phyloP scores from a whole-genome alignment of 768 basidiomycete species.

The Dioszegia aurantiaca region DNA sequence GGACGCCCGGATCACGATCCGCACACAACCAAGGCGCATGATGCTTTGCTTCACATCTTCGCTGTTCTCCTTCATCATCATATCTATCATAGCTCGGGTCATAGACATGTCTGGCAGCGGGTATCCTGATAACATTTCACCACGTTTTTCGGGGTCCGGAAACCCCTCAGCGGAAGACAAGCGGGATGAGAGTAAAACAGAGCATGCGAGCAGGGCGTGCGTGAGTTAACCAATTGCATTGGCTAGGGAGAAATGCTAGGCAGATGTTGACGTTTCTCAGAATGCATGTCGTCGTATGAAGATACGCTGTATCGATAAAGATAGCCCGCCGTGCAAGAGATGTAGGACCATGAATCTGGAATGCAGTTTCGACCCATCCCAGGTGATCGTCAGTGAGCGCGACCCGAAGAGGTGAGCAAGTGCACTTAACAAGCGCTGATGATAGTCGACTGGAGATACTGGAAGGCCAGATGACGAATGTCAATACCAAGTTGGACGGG shows the following conservation, averaged over 20 bases:
- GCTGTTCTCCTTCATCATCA: no score
- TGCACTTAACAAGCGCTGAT: neutral
- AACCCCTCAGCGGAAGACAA: neutral
- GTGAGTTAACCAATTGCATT: neutral
- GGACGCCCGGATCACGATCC: no score
- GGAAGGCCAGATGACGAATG: constrained; percentile 36
- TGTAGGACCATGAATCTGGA: constrained; percentile 30
- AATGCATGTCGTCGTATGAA: constrained; percentile 45
- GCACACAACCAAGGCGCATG: no score
- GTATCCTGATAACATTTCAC: no score
- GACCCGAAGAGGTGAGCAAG: constrained; percentile 28
- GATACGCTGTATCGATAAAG: constrained; percentile 46
- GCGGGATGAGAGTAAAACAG: neutral
- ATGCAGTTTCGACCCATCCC: constrained; percentile 40
- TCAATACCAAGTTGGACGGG: constrained; percentile 30
- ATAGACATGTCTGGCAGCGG: no score
- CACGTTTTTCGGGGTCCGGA: no score
- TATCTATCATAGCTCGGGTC: no score
- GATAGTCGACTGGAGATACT: constrained; percentile 35
- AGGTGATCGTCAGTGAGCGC: constrained; percentile 28
- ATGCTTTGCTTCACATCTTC: no score
- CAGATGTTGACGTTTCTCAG: constrained; percentile 8
- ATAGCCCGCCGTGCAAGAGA: constrained; percentile 42
- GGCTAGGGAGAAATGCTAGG: no score
- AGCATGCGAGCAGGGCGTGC: constrained; percentile 1